Evolutionary conservation across 140 eudicot genomes (phyloP).

Genomic region (Flaveria floridana): DNA sequence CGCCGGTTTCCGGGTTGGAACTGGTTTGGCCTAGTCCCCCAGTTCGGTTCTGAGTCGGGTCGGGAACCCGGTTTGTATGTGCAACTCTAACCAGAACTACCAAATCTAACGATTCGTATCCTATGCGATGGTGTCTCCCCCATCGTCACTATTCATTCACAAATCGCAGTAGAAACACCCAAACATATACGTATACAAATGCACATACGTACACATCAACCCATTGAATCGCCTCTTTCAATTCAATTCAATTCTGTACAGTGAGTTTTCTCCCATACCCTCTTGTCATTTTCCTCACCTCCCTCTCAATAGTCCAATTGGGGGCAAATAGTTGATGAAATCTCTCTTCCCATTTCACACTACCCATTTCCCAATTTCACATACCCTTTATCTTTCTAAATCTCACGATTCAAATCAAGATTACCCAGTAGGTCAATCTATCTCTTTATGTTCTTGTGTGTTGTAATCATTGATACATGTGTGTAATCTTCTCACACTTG

Average conservation of each 20-base stretch:
- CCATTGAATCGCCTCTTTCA: conserved; percentile 38
- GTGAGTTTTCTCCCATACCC: conserved; percentile 32
- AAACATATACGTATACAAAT: not conserved
- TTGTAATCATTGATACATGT: conserved; percentile 3
- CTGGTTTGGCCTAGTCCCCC: too few relatives aligned
- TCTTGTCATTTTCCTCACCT: conserved; percentile 49
- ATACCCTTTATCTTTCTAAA: conserved; percentile 21
- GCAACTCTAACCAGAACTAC: not conserved
- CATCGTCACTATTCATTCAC: conserved; percentile 6
- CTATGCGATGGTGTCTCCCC: conserved; percentile 27
- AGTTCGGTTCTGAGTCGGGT: too few relatives aligned
- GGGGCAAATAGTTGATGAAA: conserved; percentile 35
- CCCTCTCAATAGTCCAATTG: conserved; percentile 36
- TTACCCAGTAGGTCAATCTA: conserved; percentile 16
- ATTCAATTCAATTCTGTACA: conserved; percentile 35
- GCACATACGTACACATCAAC: conserved; percentile 21
- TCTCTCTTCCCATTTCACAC: conserved; percentile 8
- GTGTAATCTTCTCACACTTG: conserved; percentile 4
- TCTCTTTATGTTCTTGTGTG: not conserved
- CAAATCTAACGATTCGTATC: conserved; percentile 43
- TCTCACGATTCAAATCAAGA: conserved; percentile 21
- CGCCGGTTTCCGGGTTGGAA: too few relatives aligned
- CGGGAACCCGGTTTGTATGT: too few relatives aligned
- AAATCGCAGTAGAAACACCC: conserved; percentile 24
- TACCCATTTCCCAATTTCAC: conserved; percentile 4